Base-by-base conservation (phyloP, 192 early-diverging fungal genomes). In the Mortierella claussenii region DNA sequence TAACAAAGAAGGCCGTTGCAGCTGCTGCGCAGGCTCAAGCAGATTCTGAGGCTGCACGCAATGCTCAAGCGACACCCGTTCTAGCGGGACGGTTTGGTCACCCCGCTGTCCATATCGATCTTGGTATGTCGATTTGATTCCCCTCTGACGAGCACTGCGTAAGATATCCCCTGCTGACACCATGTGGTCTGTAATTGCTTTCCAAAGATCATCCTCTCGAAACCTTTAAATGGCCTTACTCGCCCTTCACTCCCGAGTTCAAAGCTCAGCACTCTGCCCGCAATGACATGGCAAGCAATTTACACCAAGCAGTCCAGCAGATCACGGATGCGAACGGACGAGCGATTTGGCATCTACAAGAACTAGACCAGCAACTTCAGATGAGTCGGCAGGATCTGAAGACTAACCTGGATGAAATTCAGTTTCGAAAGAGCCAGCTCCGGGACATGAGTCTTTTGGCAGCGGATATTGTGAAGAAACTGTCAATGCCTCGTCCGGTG, bases 221-320 rank as follows among this genome's bases (percentile, higher is more conserved):
- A 48, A 46, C 73, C 11, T 76, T 76, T 49, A 66, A 59, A 42
- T 76, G 73, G 73, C 73, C 73, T 0, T 76, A 76, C 45, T 76
- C 73, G 36, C 73, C 73, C 0, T 76, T 76, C 30, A 76, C 73
- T 21, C 3, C 64, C 2, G 73, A 76, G 21, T 76, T 76, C 54
- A 66, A 56, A 28, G 18, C 42, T 8, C 73, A 67, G 20, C 73
- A 76, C 32, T 37, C 18, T 1, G 50, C 52, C 3, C 37, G 73
- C n/a, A 28, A 61, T 49, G 61, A 43, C 21, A 56, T 76, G 43
- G 64, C 55, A 1, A 28, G 17, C 6, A 53, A 66, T 1, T 20
- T 67, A 4, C 56, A 37, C 7, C 28, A 44, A 58, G 46, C 56
- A 17, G 51, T 67, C 1, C 58, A 76, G 15, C 34, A 61, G 24